Evolutionary conservation across 345 rosid genomes (phyloP), one percentile per base, ranked within the genome.

Genomic region (Pseudoturritis turrita): DNA sequence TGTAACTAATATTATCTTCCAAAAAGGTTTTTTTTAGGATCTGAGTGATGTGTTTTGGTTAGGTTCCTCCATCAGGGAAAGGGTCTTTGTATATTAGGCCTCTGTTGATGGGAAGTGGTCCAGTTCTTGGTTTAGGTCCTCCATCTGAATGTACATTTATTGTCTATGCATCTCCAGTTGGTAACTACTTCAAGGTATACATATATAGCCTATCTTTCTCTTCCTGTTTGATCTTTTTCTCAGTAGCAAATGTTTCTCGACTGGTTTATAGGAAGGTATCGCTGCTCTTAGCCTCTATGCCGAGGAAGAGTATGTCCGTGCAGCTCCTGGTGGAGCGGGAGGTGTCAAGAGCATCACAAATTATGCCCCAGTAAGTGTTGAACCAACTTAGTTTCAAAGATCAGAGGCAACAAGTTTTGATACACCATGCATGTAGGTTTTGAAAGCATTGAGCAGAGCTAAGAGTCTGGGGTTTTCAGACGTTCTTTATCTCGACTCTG

Each of bases 401-500:
- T 7, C 23, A 51, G 62, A 59, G 17, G 31, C 11, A 19, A 47
- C 10, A 65, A 7, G 39, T 57, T 67, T 67, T 74, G 40, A 59
- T 15, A 37, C 36, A 43, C 59, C 47, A 41, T 57, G 39, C 41
- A 4, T 37, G 47, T 71, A 92, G 98, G 96, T 95, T 77, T 79
- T 95, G 73, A 95, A 84, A 84, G 97, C 96, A 31, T 86, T 87
- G 61, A 81, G 87, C 75, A 88, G 74, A 77, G 99, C 97, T 37
- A 91, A 88, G 83, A 93, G 86, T 69, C 77, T 76, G 58, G 99
- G 97, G 74, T 95, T 83, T 75, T 88, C 96, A 51, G 97, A 95
- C 79, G 97, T 95, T 49, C 84, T 95, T 14, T 95, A 91, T 79
- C 93, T 95, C 14, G 99, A 95, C 69, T 88, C 96, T 82, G 87